phyloP scores from a whole-genome alignment of 2,329 filamentous ascomycete genomes.

The Pseudopyricularia cyperi region DNA sequence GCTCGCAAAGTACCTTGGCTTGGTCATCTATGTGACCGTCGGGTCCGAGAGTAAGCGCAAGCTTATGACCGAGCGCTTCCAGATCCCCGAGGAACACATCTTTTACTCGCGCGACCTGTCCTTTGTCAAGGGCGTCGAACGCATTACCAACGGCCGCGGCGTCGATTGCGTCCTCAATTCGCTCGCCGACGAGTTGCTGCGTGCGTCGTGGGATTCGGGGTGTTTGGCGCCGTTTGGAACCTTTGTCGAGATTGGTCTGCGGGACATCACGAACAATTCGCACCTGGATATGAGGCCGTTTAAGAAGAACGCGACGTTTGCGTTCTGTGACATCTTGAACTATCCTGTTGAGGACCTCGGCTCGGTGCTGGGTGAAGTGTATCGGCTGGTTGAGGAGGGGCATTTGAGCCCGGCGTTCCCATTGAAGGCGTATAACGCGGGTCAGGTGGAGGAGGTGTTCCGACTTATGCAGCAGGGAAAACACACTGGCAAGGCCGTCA shows the following conservation, averaged over 20 bases:
- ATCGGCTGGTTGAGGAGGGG: too few relatives aligned
- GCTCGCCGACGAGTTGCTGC: slow-evolving; percentile 18
- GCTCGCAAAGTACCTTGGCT: slow-evolving; percentile 5
- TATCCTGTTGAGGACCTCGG: too few relatives aligned
- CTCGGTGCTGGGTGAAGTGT: too few relatives aligned
- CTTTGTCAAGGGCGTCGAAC: neutral
- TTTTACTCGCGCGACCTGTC: slow-evolving; percentile 14
- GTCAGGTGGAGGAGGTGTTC: slow-evolving; percentile 15
- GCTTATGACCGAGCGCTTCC: slow-evolving; percentile 12
- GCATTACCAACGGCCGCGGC: slow-evolving; percentile 15
- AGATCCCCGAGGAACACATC: slow-evolving; percentile 17
- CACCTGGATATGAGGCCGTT: slow-evolving; percentile 8
- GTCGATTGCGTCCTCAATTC: slow-evolving; percentile 25
- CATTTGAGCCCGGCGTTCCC: slow-evolving; percentile 1
- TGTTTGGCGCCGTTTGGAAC: slow-evolving; percentile 20
- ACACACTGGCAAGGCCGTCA: slow-evolving; percentile 23
- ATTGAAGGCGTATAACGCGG: slow-evolving; percentile 4
- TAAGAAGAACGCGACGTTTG: slow-evolving; percentile 6
- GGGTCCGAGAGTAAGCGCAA: slow-evolving; percentile 19
- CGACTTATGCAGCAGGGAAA: slow-evolving; percentile 21
- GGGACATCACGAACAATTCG: slow-evolving; percentile 10
- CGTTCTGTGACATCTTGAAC: too few relatives aligned
- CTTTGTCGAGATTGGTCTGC: slow-evolving; percentile 21
- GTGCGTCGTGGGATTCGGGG: slow-evolving; percentile 17
- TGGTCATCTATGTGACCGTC: slow-evolving; percentile 20